A percentile compares a stretch with the other conserved stretches of the same genome.
Conservation (phyloP, 1,284 basidiomycete genomes). For the Rhodotorula sp. region DNA sequence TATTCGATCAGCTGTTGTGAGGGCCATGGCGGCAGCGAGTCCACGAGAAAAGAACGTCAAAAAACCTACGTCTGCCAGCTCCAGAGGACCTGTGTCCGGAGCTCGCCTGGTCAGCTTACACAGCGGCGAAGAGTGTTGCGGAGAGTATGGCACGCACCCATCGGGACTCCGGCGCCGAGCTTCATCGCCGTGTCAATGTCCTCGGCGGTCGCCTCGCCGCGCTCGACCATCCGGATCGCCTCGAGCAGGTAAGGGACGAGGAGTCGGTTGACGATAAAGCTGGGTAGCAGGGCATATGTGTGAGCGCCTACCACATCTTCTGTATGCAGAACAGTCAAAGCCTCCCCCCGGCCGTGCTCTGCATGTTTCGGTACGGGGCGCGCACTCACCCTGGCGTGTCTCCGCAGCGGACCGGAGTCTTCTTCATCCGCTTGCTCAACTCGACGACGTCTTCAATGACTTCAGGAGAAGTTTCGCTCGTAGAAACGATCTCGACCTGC, state of each 20-base stretch:
- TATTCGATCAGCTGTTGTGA: constrained; percentile 23
- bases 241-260: constrained; percentile 60
- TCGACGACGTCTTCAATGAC: constrained; percentile 54
- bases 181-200: constrained; percentile 63
- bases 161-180: constrained; percentile 56
- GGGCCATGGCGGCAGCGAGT: too few species aligned
- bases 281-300: constrained; percentile 11
- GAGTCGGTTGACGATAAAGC: constrained; percentile 59
- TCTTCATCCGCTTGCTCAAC: constrained; percentile 56
- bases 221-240: constrained; percentile 59
- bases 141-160: constrained; percentile 27
- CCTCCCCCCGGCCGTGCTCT: too few species aligned
- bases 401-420: constrained; percentile 58
- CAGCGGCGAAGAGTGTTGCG: background rate
- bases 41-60: too few species aligned
- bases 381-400: constrained; percentile 57
- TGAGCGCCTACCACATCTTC: too few species aligned
- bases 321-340: too few species aligned
- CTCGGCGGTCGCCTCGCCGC: constrained; percentile 59
- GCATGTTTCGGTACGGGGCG: too few species aligned
- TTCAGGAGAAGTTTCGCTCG: constrained; percentile 54
- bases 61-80: constrained; percentile 54
- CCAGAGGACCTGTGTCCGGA: constrained; percentile 54
- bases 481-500: constrained; percentile 57
- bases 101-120: background rate